These are phyloP conservation scores for Dictyostelium intermedium DNA, from an alignment of 78 protist genomes.

Conservation along the genomic window DNA sequence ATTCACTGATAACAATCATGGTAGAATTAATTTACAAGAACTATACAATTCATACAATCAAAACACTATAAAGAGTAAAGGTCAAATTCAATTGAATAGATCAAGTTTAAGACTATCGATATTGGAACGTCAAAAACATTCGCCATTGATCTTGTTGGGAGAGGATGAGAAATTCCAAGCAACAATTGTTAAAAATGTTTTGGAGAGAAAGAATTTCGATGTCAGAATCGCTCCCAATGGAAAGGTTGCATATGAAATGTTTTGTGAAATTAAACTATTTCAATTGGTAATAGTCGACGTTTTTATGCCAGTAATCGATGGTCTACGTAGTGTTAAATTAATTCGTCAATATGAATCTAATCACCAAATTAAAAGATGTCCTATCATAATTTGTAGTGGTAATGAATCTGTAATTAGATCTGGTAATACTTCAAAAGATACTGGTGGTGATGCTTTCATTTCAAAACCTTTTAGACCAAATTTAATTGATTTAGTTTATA, in stretches of 20 bases:
- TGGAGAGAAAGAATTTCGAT: conserved; percentile 75
- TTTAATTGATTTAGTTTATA: conserved; percentile 36
- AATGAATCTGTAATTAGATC: conserved; percentile 29
- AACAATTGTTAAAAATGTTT: conserved; percentile 46
- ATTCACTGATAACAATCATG: background rate
- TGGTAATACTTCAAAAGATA: background rate
- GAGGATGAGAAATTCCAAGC: conserved; percentile 79
- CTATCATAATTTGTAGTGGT: conserved; percentile 75
- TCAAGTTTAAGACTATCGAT: conserved; percentile 12
- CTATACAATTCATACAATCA: background rate
- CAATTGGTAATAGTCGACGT: conserved; percentile 69
- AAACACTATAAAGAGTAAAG: background rate
- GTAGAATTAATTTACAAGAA: conserved; percentile 6
- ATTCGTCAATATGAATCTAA: conserved; percentile 62
- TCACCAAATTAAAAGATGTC: conserved; percentile 48
- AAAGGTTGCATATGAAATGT: conserved; percentile 71
- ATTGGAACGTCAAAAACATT: conserved; percentile 33
- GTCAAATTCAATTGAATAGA: background rate
- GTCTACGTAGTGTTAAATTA: conserved; percentile 39
- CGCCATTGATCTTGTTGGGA: conserved; percentile 63
- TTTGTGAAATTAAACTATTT: conserved; percentile 45
- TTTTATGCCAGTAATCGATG: conserved; percentile 71
- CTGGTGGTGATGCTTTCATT: conserved; percentile 46
- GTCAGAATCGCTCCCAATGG: conserved; percentile 71
- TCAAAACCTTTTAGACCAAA: conserved; percentile 53